Percentiles rank a stretch among this genome's conserved stretches.
Conservation (phyloP, 2,329 filamentous ascomycete species). For the Cladosporium sphaerospermum region DNA sequence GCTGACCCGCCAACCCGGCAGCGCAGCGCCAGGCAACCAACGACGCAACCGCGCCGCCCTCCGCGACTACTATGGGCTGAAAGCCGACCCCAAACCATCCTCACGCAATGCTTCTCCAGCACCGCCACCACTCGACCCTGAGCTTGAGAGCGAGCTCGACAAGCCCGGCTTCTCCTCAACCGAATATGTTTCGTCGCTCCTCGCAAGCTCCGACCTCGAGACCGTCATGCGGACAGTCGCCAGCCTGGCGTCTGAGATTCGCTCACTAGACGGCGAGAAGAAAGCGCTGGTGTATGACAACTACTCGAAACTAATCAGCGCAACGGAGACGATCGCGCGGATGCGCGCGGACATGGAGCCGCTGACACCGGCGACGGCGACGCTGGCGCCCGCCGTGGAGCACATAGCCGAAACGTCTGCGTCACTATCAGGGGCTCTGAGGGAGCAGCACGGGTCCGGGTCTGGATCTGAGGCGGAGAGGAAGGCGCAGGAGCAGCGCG, state of each 20-base stretch:
- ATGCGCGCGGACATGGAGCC: slow-evolving; percentile 81
- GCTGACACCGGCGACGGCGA: slow-evolving; percentile 65
- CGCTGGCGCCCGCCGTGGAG: slow-evolving; percentile 65
- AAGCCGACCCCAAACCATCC: slow-evolving; percentile 27
- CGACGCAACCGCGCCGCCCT: slow-evolving; percentile 76
- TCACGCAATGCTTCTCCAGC: slow-evolving; percentile 23
- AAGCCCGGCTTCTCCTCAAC: slow-evolving; percentile 63
- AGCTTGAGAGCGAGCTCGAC: slow-evolving; percentile 67
- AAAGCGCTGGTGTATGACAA: slow-evolving; percentile 98
- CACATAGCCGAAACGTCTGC: slow-evolving; percentile 62
- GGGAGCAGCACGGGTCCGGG: slow-evolving; percentile 18
- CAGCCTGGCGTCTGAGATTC: slow-evolving; percentile 67
- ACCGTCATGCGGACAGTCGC: slow-evolving; percentile 67
- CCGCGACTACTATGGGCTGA: slow-evolving; percentile 90
- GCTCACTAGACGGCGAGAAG: slow-evolving; percentile 87
- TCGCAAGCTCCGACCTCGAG: slow-evolving; percentile 58
- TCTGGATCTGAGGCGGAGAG: slow-evolving; percentile 29
- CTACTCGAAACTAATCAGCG: slow-evolving; percentile 93
- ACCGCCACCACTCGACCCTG: slow-evolving; percentile 43
- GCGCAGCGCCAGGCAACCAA: slow-evolving; percentile 31
- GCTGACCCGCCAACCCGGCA: slow-evolving; percentile 28
- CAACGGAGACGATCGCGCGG: slow-evolving; percentile 90
- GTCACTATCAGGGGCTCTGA: slow-evolving; percentile 35
- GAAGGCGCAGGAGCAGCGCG: slow-evolving; percentile 40
- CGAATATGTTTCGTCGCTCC: slow-evolving; percentile 57